phyloP scores from a whole-genome alignment of 2,329 filamentous ascomycete genomes.

The Sporothrix brunneoviolacea region DNA sequence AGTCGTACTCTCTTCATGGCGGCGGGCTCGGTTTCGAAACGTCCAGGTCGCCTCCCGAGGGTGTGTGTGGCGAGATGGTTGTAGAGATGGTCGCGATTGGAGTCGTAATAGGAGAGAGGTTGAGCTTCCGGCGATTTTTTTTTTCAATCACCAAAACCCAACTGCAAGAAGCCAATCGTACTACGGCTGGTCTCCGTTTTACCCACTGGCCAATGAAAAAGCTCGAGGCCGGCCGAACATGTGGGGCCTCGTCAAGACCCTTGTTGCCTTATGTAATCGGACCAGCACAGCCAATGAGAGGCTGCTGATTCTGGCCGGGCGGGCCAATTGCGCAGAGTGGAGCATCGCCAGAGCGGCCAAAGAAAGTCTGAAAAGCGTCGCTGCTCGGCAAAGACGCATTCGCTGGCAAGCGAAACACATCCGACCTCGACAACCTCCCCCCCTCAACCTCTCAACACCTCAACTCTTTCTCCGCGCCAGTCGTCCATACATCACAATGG shows the following conservation, averaged over 20 bases:
- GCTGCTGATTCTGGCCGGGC: constrained; percentile 15
- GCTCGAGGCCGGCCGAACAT: neutral
- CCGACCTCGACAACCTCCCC: neutral
- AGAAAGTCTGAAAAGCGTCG: constrained; percentile 7
- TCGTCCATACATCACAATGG: constrained; percentile 37
- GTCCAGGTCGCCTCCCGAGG: neutral
- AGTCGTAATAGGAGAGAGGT: constrained; percentile 1
- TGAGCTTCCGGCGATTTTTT: constrained; percentile 9
- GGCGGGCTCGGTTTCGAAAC: neutral
- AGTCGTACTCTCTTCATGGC: constrained; percentile 57
- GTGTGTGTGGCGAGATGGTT: neutral
- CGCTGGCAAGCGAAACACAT: neutral
- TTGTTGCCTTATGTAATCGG: constrained; percentile 9
- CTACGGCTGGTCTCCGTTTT: neutral
- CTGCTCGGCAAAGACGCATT: neutral
- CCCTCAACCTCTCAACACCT: neutral
- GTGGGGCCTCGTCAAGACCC: neutral
- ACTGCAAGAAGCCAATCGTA: no score
- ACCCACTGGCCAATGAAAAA: neutral
- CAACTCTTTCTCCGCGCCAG: constrained; percentile 19
- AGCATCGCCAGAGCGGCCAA: no score
- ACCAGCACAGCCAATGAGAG: neutral
- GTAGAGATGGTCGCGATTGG: neutral
- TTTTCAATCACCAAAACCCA: constrained; percentile 6
- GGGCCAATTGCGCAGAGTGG: constrained; percentile 11